These are phyloP conservation scores for Deuterostichococcus epilithicus DNA, from an alignment of 139 green algal species.

Conservation along the genomic window DNA sequence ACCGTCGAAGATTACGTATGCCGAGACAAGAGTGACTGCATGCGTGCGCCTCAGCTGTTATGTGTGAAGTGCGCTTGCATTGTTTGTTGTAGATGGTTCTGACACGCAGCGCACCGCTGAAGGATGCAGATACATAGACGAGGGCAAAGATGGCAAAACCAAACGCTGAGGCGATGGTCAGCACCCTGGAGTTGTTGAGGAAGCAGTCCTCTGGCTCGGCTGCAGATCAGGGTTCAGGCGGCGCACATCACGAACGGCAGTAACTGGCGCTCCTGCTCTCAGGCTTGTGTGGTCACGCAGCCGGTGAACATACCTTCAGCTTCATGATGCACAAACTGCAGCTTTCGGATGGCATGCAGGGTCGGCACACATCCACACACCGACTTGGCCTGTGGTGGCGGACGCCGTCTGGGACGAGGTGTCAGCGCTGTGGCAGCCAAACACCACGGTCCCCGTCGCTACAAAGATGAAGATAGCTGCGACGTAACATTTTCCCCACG, in stretches of 20 bases:
- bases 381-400: background rate
- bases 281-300: too few species aligned
- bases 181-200: background rate
- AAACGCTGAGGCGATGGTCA: slow-evolving; percentile 1
- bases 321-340: too few species aligned
- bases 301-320: too few species aligned
- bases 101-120: background rate
- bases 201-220: background rate
- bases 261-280: too few species aligned
- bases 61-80: too few species aligned
- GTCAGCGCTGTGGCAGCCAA: background rate
- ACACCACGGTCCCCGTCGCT: background rate
- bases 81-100: background rate
- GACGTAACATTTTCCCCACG: too few species aligned
- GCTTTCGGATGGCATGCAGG: too few species aligned
- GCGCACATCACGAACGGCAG: too few species aligned
- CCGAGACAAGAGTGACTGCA: too few species aligned
- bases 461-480: background rate
- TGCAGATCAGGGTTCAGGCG: background rate
- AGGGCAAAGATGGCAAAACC: background rate
- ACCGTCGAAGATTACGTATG: too few species aligned
- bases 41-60: too few species aligned
- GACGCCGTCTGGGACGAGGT: background rate
- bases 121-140: background rate
- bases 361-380: background rate